Evolutionary conservation across 2,329 filamentous ascomycete species (phyloP), one percentile per base, ranked within the genome.

Genomic region (Bipolaris gigantea): DNA sequence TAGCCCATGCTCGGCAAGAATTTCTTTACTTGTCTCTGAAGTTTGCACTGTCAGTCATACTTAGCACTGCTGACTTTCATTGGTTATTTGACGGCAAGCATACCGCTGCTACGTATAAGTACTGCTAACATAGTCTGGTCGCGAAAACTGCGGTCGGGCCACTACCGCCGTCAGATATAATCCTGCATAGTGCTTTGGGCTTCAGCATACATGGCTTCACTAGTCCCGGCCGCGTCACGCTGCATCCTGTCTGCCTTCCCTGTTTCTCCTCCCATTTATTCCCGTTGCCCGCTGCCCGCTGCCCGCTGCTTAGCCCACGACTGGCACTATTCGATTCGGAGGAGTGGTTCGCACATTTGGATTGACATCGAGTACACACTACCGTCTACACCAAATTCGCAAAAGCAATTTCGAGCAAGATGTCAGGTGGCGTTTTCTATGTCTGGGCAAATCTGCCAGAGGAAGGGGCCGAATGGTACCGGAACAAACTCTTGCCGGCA

Each of bases 371-470:
- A 16, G 33, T 13, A 40, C 13, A 32, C 41, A 46, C 25, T 30
- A 2, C 46, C 10, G n/a, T 21, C 38, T 23, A 41, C 36, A 13
- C 8, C 35, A 15, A 30, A 50, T 19, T 11, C 16, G 19, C 32
- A 25, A 27, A 13, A 52, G 46, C 36, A 23, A 19, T n/a, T 21
- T 43, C 32, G 13, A 50, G 46, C 36, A 56, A 9, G 2, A 66
- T 65, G 63, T 42, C 63, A 27, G 25, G 25, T 15, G 25, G 25
- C 11, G 39, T 66, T 16, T 13, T 61, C 8, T 64, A 57, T 39
- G 39, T 47, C 25, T 66, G 64, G 64, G 62, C 64, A 32, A 61
- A 56, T 10, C 21, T 66, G 13, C 48, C 60, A 5, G 35, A 60
- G 5, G 32, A 57, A 6, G 51, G 50, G 13, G 40, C 51, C 10